Percentiles rank a stretch among this genome's conserved stretches.
Evolutionary conservation across 2,329 filamentous ascomycete genomes (phyloP).

Genomic region (Metarhizium album): DNA sequence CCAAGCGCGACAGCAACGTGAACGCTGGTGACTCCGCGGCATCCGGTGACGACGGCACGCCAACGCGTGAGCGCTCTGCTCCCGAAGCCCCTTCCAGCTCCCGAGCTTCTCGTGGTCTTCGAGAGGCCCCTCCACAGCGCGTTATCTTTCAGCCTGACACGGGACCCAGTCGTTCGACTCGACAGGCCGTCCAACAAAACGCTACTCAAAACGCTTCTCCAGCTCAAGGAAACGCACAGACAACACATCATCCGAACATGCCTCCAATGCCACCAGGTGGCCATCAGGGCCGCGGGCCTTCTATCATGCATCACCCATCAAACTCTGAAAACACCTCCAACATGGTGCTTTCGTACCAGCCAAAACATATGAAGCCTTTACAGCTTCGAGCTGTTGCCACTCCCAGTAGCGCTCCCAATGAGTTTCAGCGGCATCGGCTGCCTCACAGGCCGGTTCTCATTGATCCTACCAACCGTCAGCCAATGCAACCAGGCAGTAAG

Average conservation of each 20-base stretch:
- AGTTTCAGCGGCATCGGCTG: slow-evolving; percentile 43
- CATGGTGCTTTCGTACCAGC: slow-evolving; percentile 59
- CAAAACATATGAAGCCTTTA: slow-evolving; percentile 48
- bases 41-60: slow-evolving; percentile 50
- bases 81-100: slow-evolving; percentile 43
- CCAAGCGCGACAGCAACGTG: slow-evolving; percentile 36
- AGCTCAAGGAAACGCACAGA: slow-evolving; percentile 16
- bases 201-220: slow-evolving; percentile 18
- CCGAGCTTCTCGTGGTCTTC: slow-evolving; percentile 52
- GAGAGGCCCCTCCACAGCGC: slow-evolving; percentile 75
- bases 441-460: slow-evolving; percentile 22
- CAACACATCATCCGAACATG: slow-evolving; percentile 24
- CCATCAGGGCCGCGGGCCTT: slow-evolving; percentile 29
- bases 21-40: slow-evolving; percentile 46
- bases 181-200: slow-evolving; percentile 43
- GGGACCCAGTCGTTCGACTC: slow-evolving; percentile 50
- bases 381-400: slow-evolving; percentile 65
- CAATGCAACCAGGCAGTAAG: slow-evolving; percentile 52
- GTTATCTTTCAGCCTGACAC: slow-evolving; percentile 79
- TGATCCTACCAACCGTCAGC: slow-evolving; percentile 27
- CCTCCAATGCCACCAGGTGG: slow-evolving; percentile 18
- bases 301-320: slow-evolving; percentile 39
- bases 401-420: slow-evolving; percentile 60
- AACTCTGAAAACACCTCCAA: slow-evolving; percentile 47
- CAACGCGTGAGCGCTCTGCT: slow-evolving; percentile 39